Evolutionary conservation across 2,329 filamentous ascomycete species (phyloP), one percentile per base, ranked within the genome.

Genomic region (Pseudonectria buxi): DNA sequence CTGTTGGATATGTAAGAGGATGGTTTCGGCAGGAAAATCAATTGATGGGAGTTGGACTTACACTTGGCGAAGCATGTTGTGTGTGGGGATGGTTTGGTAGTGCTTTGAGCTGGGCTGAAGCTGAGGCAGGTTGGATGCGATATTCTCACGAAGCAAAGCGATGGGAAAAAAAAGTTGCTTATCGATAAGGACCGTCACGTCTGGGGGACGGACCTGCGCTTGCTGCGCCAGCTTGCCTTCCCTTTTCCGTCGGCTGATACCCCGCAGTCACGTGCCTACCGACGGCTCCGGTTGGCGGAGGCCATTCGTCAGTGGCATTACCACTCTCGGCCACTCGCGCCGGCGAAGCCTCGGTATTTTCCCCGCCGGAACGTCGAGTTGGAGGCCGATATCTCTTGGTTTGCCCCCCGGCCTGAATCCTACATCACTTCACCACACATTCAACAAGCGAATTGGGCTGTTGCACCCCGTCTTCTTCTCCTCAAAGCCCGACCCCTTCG

Each of bases 21-120:
- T n/a, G 10, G 9, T 7, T 14, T 13, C 24, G 9, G 22, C 28
- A 10, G 11, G 22, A 26, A 7, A 25, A n/a, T 24, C 11, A 24
- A 11, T 12, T 10, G 24, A 13, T 24, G 9, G 15, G 18, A 10
- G 10, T 29, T 14, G 14, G 24, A 37, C 66, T 40, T 57, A 70
- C 68, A 71, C 62, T 67, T 69, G 66, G 34, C 68, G 66, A 50
- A 71, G 62, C 68, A 71, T 71, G 34, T 50, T 63, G 18, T 9
- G 18, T 9, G 18, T 22, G 46, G 26, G 16, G 31, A 30, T 33
- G 36, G 44, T 34, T 35, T 37, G 24, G 32, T 34, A 28, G 33
- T 40, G 36, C 18, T 39, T 37, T 37, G 33, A 32, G 37, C 33
- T 26, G 34, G 24, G 32, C 30, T 41, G 27, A 28, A 34, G 41